phyloP scores from a whole-genome alignment of 345 rosid genomes.

The Tarenaya hassleriana region DNA sequence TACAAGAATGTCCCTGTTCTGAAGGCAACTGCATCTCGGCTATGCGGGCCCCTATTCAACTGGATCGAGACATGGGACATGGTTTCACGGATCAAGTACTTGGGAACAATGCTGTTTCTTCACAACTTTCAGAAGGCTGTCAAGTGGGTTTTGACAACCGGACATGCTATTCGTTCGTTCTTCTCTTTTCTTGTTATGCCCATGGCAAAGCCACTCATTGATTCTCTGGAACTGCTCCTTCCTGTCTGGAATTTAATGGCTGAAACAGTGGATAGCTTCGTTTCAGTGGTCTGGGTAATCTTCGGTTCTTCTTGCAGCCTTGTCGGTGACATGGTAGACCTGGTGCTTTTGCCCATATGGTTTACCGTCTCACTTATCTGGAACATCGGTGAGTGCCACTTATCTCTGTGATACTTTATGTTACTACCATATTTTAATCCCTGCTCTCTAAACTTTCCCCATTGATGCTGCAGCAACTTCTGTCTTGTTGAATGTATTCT shows the following conservation, averaged over 20 bases:
- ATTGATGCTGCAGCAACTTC: slow-evolving; percentile 45
- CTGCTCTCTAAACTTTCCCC: slow-evolving; percentile 4
- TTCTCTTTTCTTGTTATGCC: slow-evolving; percentile 56
- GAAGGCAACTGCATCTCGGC: slow-evolving; percentile 76
- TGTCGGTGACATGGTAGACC: slow-evolving; percentile 42
- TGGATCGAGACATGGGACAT: slow-evolving; percentile 99
- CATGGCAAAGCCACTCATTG: slow-evolving; percentile 45
- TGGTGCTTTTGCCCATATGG: slow-evolving; percentile 59
- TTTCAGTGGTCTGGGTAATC: slow-evolving; percentile 42
- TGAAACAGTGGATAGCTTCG: slow-evolving; percentile 43
- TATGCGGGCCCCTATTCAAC: slow-evolving; percentile 87
- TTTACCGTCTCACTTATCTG: slow-evolving; percentile 39
- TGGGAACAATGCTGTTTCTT: slow-evolving; percentile 96
- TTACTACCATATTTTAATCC: background rate
- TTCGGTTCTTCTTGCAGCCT: slow-evolving; percentile 40
- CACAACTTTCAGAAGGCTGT: slow-evolving; percentile 87
- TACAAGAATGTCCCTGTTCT: slow-evolving; percentile 98
- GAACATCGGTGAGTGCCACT: slow-evolving; percentile 51
- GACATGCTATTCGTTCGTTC: slow-evolving; percentile 51
- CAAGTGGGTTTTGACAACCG: slow-evolving; percentile 50
- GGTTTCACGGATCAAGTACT: slow-evolving; percentile 87
- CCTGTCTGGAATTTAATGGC: slow-evolving; percentile 59
- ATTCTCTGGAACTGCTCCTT: slow-evolving; percentile 38
- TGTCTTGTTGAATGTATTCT: slow-evolving; percentile 53
- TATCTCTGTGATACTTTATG: background rate